A percentile compares a stretch with the other conserved stretches of the same genome.
Evolutionary conservation across 176 grass and related monocot genomes (phyloP).

Genomic region (Aegilops bicornis): DNA sequence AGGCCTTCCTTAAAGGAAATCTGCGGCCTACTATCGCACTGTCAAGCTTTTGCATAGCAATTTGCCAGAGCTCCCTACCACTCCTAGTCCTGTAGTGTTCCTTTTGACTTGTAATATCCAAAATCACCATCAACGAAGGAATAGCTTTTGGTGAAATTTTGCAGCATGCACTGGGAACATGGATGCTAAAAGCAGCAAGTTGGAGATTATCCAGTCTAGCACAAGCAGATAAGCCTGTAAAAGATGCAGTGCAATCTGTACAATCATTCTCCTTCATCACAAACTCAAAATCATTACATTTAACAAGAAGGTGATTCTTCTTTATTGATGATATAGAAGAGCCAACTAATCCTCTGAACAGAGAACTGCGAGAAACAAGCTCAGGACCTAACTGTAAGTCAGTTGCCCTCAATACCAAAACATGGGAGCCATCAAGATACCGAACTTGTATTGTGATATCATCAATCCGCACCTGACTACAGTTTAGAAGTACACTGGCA

Average conservation of each 20-base stretch:
- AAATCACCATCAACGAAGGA: conserved; percentile 59
- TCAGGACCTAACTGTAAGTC: conserved; percentile 53
- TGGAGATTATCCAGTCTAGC: conserved; percentile 55
- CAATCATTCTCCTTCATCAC: conserved; percentile 59
- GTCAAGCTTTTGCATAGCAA: conserved; percentile 44
- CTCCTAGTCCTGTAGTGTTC: conserved; percentile 47
- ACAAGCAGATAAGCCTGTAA: conserved; percentile 43
- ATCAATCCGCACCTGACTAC: conserved; percentile 47
- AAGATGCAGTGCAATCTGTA: conserved; percentile 48
- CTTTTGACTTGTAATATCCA: conserved; percentile 53
- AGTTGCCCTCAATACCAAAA: conserved; percentile 37
- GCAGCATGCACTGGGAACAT: conserved; percentile 35
- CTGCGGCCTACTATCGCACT: conserved; percentile 8
- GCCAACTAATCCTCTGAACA: conserved; percentile 64
- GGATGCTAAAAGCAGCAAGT: conserved; percentile 51
- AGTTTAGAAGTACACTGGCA: conserved; percentile 49
- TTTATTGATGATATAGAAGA: conserved; percentile 45
- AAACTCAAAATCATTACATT: conserved; percentile 52
- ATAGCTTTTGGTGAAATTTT: conserved; percentile 47
- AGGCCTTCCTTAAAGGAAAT: conserved; percentile 49
- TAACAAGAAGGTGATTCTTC: conserved; percentile 55
- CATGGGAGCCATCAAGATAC: conserved; percentile 49
- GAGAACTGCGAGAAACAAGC: conserved; percentile 49
- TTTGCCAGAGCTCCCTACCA: conserved; percentile 66
- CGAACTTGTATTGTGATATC: conserved; percentile 40